These are phyloP conservation scores for Podospora pseudoanserina DNA, from an alignment of 495 filamentous ascomycete species.

Conservation along the genomic window DNA sequence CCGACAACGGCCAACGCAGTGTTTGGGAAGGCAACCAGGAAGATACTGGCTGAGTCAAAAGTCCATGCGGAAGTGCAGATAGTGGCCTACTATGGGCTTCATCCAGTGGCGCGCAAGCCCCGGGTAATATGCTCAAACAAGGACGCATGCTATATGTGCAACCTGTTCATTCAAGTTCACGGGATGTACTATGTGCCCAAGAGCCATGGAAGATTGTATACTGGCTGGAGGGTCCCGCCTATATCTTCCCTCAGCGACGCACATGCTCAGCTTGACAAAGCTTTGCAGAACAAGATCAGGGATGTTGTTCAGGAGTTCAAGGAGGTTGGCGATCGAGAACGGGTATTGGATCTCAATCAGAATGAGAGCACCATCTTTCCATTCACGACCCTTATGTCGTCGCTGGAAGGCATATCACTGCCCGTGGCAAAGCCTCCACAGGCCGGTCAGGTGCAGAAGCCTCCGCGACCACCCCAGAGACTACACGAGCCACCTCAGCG, in stretches of 20 bases:
- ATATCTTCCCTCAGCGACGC: slow-evolving; percentile 5
- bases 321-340: neutral
- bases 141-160: slow-evolving; percentile 49
- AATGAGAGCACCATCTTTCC: slow-evolving; percentile 23
- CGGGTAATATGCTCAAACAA: slow-evolving; percentile 50
- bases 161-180: slow-evolving; percentile 41
- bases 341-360: slow-evolving; percentile 1
- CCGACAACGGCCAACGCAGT: neutral
- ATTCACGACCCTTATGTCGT: slow-evolving; percentile 10
- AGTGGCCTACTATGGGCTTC: slow-evolving; percentile 39
- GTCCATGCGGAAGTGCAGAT: slow-evolving; percentile 53
- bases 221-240: slow-evolving; percentile 32
- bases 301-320: slow-evolving; percentile 3
- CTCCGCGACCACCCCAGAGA: neutral
- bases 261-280: slow-evolving; percentile 10
- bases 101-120: slow-evolving; percentile 26
- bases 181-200: slow-evolving; percentile 38
- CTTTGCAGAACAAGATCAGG: slow-evolving; percentile 13
- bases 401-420: slow-evolving; percentile 4
- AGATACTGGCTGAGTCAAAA: slow-evolving; percentile 30
- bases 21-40: slow-evolving; percentile 6
- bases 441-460: neutral
- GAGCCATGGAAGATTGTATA: slow-evolving; percentile 44
- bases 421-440: neutral
- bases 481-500: neutral